Evolutionary conservation across 805 yeast genomes (phyloP), one percentile per base, ranked within the genome.

Genomic region (Starmerella lactis-condensi): DNA sequence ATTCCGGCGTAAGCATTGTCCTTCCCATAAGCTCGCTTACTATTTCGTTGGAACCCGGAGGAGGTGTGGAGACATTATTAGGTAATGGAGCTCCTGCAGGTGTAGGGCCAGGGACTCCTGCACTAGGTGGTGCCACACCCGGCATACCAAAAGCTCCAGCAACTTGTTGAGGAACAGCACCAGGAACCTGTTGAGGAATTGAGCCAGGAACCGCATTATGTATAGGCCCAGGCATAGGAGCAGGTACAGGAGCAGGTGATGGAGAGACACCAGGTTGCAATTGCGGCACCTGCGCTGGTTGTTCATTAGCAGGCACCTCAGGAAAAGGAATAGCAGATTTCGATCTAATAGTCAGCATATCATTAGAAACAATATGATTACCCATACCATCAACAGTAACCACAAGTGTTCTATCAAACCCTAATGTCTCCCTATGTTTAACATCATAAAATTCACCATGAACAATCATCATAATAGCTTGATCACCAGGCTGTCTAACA

Each of bases 381-480:
- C 82, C 76, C 34, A 65, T 64, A 12, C 71, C 66, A 10, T 73
- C 75, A 2, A 72, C 73, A 2, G 82, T 72, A 17, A 77, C 58
- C n/a, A 78, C 60, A 49, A 89, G 71, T 1, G 74, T 63, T 47
- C 98, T 65, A 51, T 89, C 98, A 52, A 89, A 89, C 7, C 89
- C 69, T 49, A 89, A 75, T 42, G 61, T 62, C 4, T 67, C 57
- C 22, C 73, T 42, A 22, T 35, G 36, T 32, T 46, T 35, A 21
- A 40, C 26, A 53, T 89, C 96, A 30, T 69, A 71, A 48, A 69
- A 85, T 35, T 67, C 72, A 4, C 98, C 98, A 56, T 89, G 98
- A 11, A 85, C 54, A 1, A 70, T 61, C 27, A 85, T 65, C 46
- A 77, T 61, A 45, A 89, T 69, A 5, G 93, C 94, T 31, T 72